Percentiles rank a stretch among this genome's conserved stretches.
Conservation (phyloP, 495 filamentous ascomycete genomes). For the Lasiosphaeria hispida region DNA sequence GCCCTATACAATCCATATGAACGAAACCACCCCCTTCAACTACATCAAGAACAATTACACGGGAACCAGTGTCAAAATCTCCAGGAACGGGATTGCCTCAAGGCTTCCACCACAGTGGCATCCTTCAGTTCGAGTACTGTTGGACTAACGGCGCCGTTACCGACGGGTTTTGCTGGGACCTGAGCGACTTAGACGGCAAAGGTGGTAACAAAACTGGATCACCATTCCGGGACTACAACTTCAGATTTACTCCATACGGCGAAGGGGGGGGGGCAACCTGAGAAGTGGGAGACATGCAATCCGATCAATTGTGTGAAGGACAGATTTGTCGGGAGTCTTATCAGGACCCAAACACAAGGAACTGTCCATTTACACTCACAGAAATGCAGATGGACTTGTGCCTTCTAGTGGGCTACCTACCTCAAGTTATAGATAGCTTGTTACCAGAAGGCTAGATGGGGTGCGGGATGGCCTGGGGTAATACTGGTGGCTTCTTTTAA, state of each 20-base stretch:
- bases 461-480: too few relatives aligned
- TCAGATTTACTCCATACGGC: constrained; percentile 9
- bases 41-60: constrained; percentile 7
- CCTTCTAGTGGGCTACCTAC: too few relatives aligned
- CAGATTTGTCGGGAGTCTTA: too few relatives aligned
- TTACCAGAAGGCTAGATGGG: too few relatives aligned
- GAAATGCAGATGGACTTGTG: too few relatives aligned
- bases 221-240: constrained; percentile 15
- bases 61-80: constrained; percentile 18
- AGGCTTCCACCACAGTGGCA: constrained; percentile 9
- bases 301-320: too few relatives aligned
- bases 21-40: constrained; percentile 1
- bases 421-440: too few relatives aligned
- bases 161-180: constrained; percentile 12
- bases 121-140: constrained; percentile 23
- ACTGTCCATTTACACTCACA: too few relatives aligned
- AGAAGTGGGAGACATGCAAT: too few relatives aligned
- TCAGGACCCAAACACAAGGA: too few relatives aligned
- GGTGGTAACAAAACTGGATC: constrained; percentile 4
- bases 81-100: neutral
- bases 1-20: constrained; percentile 2
- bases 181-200: constrained; percentile 18
- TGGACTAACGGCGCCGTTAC: neutral
- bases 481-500: too few relatives aligned
- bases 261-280: too few relatives aligned